Evolutionary conservation across 2,329 filamentous ascomycete species (phyloP), one percentile per base, ranked within the genome.

Genomic region (Tolypocladium inflatum): DNA sequence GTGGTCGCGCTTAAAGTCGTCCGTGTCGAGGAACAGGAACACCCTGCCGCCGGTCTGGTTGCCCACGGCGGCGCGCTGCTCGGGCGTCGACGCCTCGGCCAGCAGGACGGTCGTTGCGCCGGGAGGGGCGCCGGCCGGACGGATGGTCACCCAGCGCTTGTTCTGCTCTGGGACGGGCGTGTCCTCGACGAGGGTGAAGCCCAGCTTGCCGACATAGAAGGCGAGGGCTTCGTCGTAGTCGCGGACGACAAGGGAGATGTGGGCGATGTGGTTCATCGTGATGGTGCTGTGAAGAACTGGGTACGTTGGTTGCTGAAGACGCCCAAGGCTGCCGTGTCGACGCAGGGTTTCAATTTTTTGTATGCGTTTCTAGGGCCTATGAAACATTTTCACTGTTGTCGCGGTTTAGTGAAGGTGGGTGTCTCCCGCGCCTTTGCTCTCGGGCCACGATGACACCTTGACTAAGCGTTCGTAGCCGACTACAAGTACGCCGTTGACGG

Each of bases 21-120:
- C 59, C 26, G 59, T 63, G 41, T 60, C 61, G 21, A 63, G 59
- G 52, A 63, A 63, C 26, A 61, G 23, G 17, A 61, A 63, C 6
- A 63, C 61, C 38, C 61, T 56, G 19, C 58, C 59, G 30, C 59
- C 58, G 15, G 59, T 59, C 54, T 61, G 61, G 19, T 55, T 54
- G 11, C 60, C 59, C 17, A 61, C 56, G 35, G 56, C 54, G 3
- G 58, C 60, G n/a, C 38, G 53, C 54, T 62, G 60, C 42, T 57
- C 55, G 15, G 59, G 57, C 37, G 60, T 55, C 3, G 59, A 59
- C 19, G 59, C 59, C 15, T 56, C 42, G 13, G 59, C 59, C 8
- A 62, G 56, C 1, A 61, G 55, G 30, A 62, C 39, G 23, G 57
- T 58, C 30, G 59, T 57, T 7, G 59, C 54, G 50, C 35, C 43